Evolutionary conservation across 768 basidiomycete genomes (phyloP).

Genomic region (Hygrophorus pudorinus): DNA sequence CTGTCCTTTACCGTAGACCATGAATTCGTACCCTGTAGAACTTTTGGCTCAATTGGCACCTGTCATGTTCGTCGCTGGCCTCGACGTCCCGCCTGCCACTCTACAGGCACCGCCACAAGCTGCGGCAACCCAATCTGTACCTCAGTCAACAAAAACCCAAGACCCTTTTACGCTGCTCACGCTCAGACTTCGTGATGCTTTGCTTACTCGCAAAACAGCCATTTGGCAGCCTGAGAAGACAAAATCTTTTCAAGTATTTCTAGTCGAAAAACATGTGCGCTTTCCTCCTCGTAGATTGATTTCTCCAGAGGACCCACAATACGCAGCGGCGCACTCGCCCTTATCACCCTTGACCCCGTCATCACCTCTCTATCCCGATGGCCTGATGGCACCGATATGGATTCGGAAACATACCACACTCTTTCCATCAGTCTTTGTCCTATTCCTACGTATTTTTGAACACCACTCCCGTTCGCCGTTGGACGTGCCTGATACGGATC

Average conservation of each 20-base stretch:
- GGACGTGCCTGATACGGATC: conserved; percentile 41
- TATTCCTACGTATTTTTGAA: conserved; percentile 83
- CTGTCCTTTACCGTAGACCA: conserved; percentile 18
- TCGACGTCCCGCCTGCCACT: conserved; percentile 32
- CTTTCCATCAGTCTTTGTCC: conserved; percentile 86
- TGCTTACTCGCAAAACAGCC: conserved; percentile 47
- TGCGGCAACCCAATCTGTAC: too few relatives aligned
- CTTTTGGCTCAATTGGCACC: conserved; percentile 83
- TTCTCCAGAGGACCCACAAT: conserved; percentile 46
- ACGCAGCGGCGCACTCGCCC: conserved; percentile 66
- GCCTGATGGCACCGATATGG: conserved; percentile 96
- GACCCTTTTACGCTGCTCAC: conserved; percentile 57
- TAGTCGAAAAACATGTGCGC: conserved; percentile 76
- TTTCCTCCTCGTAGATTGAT: conserved; percentile 83
- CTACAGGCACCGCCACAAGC: conserved; percentile 12
- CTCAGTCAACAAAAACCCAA: conserved; percentile 22
- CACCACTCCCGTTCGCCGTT: conserved; percentile 43
- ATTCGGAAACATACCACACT: conserved; percentile 90
- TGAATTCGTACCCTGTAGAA: conserved; percentile 93
- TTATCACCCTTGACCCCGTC: conserved; percentile 85
- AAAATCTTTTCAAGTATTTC: conserved; percentile 69
- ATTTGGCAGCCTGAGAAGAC: conserved; percentile 67
- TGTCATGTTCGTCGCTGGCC: conserved; percentile 91
- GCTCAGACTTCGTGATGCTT: conserved; percentile 55
- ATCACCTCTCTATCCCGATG: conserved; percentile 90